phyloP scores from a whole-genome alignment of 1,139 yeast species.

The Suhomyces bolitotheri region DNA sequence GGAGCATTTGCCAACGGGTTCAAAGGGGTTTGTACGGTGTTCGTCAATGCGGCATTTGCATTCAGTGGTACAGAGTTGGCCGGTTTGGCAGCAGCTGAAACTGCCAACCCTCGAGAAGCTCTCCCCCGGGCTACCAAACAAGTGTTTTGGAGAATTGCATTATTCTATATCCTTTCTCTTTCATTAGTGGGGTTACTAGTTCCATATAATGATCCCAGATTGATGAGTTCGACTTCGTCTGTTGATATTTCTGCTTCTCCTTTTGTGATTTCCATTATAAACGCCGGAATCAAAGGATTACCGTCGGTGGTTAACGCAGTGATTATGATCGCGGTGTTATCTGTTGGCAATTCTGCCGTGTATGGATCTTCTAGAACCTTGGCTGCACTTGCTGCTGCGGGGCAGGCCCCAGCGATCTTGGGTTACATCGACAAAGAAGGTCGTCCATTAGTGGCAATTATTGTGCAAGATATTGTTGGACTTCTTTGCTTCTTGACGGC shows the following conservation, averaged over 20 bases:
- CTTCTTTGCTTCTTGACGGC: constrained; percentile 43
- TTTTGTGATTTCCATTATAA: constrained; percentile 53
- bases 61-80: constrained; percentile 46
- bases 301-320: constrained; percentile 28
- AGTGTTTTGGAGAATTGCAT: constrained; percentile 65
- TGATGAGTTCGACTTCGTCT: constrained; percentile 34
- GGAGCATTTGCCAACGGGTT: constrained; percentile 42
- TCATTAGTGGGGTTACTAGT: constrained; percentile 63
- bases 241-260: constrained; percentile 70
- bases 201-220: constrained; percentile 53
- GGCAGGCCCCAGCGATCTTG: constrained; percentile 72
- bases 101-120: constrained; percentile 48
- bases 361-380: constrained; percentile 79
- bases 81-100: constrained; percentile 44
- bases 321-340: constrained; percentile 24
- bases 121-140: constrained; percentile 68
- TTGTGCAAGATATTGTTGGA: constrained; percentile 48
- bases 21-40: constrained; percentile 40
- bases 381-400: constrained; percentile 78
- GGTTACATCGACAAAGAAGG: constrained; percentile 75
- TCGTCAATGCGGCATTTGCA: constrained; percentile 42
- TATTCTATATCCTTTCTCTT: constrained; percentile 62
- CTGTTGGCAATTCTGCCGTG: constrained; percentile 44
- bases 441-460: constrained; percentile 70
- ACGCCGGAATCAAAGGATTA: constrained; percentile 25